Base-by-base conservation (phyloP, 202 grass and related monocot species). In the Zizania palustris region DNA sequence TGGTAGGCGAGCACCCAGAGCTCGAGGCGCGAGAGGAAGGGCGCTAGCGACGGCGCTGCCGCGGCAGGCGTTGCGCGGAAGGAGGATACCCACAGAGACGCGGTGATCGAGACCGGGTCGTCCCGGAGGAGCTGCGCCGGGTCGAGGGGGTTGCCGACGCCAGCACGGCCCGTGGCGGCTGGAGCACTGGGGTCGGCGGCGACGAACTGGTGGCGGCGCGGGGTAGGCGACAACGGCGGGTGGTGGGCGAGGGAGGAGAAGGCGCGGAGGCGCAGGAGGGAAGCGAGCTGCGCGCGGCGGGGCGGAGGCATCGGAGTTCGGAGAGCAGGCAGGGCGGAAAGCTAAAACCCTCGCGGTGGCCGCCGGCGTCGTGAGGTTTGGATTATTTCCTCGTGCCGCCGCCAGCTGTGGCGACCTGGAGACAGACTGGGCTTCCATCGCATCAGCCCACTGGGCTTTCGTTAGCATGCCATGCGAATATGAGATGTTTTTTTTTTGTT, bases 1-100 rank as follows among this genome's bases (percentile, higher is more conserved):
- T 97, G 95, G 84, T 97, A 97, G 16, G 95, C 91, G 38, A 98
- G 89, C 50, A 94, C 89, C 95, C 95, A 98, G 42, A 98, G 74
- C 85, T 98, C 89, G 62, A 98, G 87, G 67, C 89, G 28, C 28
- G 28, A 28, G 28, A 28, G 28, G 28, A 83, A 85, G 13, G 89
- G 87, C 16, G 85, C 75, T 69, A 98, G 80, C 19, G 73, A 41
- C 60, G 80, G 81, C 43, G 93, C 66, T 22, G 76, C 77, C 43
- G 76, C 15, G 69, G 83, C 56, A 18, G 83, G 41, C 43, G 28
- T 1, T 28, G 84, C 68, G 77, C 87, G 91, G 76, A 95, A 98
- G 84, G 28, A 28, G 28, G 92, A 90, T 53, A 92, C 76, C 87
- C 91, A 92, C 34, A 95, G 80, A 33, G 95, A 88, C 7, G 89